A percentile compares a stretch with the other conserved stretches of the same genome.
These are phyloP conservation scores for Arthrobotrys sinensis DNA, from an alignment of 2,329 filamentous ascomycete genomes.

Conservation along the genomic window DNA sequence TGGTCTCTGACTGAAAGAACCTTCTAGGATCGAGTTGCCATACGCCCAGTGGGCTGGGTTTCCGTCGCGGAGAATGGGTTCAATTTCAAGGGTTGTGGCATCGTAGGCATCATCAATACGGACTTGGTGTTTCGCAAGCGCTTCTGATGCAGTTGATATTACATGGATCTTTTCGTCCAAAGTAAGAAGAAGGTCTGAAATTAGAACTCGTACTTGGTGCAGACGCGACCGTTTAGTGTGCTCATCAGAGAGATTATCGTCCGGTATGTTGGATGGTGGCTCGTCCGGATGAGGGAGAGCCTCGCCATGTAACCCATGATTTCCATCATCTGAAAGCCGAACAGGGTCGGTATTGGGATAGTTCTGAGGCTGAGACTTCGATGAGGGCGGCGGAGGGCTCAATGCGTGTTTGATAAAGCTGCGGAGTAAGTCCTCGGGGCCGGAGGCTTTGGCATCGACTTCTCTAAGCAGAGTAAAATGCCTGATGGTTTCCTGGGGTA, in stretches of 20 bases:
- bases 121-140: conserved; percentile 84
- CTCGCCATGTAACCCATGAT: not conserved
- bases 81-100: conserved; percentile 88
- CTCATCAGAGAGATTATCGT: conserved; percentile 15
- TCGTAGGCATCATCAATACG: conserved; percentile 91
- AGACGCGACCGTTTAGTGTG: conserved; percentile 62
- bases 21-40: conserved; percentile 68
- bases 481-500: conserved; percentile 93
- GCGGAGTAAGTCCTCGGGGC: conserved; percentile 85
- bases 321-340: conserved; percentile 7
- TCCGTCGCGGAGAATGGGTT: conserved; percentile 92
- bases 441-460: conserved; percentile 96
- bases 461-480: conserved; percentile 97
- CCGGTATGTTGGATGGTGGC: not conserved
- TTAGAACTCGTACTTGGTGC: conserved; percentile 63
- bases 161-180: conserved; percentile 99
- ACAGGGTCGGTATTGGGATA: not conserved
- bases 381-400: not conserved
- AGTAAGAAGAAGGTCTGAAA: conserved; percentile 78
- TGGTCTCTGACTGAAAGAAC: conserved; percentile 2
- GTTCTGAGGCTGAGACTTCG: conserved; percentile 35
- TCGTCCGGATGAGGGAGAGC: not conserved
- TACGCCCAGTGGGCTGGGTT: conserved; percentile 97
- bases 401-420: conserved; percentile 78
- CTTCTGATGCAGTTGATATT: conserved; percentile 90